Conservation (phyloP, 2,329 filamentous ascomycete species). For the Aspergillus alliaceus region DNA sequence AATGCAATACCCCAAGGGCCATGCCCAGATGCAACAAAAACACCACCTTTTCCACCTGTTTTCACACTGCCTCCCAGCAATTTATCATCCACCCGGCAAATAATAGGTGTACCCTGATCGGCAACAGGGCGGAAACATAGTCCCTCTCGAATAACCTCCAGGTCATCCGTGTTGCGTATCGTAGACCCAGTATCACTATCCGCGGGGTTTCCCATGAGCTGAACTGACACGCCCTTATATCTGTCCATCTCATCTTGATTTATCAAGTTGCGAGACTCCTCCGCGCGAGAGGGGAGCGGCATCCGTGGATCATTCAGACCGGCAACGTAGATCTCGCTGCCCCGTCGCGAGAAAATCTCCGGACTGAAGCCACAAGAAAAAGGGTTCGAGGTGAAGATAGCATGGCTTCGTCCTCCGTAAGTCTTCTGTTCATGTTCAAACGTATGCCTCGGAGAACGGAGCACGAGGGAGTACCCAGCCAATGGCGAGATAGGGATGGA, state of each 20-base stretch:
- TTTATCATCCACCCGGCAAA: conserved; percentile 58
- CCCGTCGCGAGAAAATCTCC: conserved; percentile 67
- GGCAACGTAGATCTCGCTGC: conserved; percentile 70
- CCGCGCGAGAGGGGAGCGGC: conserved; percentile 58
- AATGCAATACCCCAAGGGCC: conserved; percentile 73
- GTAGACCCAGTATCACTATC: conserved; percentile 15
- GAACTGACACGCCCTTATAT: conserved; percentile 32
- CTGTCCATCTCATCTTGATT: conserved; percentile 41
- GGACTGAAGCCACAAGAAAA: conserved; percentile 60
- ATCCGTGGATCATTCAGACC: conserved; percentile 64
- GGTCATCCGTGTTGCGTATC: conserved; percentile 45
- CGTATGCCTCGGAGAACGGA: conserved; percentile 57
- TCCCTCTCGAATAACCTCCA: conserved; percentile 64
- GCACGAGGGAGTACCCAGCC: conserved; percentile 70
- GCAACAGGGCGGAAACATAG: conserved; percentile 75
- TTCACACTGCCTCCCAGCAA: conserved; percentile 57
- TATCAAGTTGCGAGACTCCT: conserved; percentile 39
- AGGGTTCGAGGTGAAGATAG: conserved; percentile 64
- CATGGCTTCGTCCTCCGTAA: conserved; percentile 58
- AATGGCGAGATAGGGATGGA: conserved; percentile 61
- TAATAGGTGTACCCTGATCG: conserved; percentile 61
- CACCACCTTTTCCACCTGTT: conserved; percentile 49
- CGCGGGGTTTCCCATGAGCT: conserved; percentile 33
- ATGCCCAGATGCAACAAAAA: conserved; percentile 71
- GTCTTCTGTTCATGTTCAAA: conserved; percentile 30